phyloP scores from a whole-genome alignment of 2,329 filamentous ascomycete genomes.

The Chaetomium sp. region DNA sequence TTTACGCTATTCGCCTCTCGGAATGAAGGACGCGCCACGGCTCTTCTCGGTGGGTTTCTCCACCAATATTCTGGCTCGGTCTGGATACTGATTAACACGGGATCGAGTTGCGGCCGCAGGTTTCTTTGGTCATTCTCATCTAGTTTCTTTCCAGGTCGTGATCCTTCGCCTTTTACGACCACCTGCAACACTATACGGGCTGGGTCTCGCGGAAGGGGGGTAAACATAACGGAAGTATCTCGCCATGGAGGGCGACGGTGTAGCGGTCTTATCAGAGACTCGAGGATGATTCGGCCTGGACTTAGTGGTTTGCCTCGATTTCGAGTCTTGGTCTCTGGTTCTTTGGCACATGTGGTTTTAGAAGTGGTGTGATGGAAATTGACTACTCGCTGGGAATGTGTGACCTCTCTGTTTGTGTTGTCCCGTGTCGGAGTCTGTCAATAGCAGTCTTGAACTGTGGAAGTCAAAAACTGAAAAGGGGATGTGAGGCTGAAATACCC shows the following conservation, averaged over 20 bases:
- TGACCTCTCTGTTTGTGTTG: neutral
- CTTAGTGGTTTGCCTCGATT: slow-evolving; percentile 15
- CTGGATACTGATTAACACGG: neutral
- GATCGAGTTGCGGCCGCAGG: neutral
- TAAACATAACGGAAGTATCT: neutral
- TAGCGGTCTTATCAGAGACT: neutral
- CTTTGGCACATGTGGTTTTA: neutral
- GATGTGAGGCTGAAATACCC: slow-evolving; percentile 10
- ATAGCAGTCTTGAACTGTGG: neutral
- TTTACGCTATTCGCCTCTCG: slow-evolving; percentile 58
- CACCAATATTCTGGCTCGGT: neutral
- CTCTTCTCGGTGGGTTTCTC: neutral
- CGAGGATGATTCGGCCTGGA: neutral
- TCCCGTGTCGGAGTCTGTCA: no score
- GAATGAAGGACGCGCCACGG: neutral
- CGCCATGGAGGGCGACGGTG: neutral
- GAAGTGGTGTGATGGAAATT: neutral
- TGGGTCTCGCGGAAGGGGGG: neutral
- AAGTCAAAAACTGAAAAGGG: neutral
- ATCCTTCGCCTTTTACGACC: neutral
- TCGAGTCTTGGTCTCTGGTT: neutral
- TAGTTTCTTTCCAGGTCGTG: neutral
- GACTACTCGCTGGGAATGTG: neutral
- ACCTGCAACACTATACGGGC: neutral
- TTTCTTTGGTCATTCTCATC: neutral